phyloP scores from a whole-genome alignment of 495 filamentous ascomycete genomes.

The Lasiosphaeriaceae sp. region DNA sequence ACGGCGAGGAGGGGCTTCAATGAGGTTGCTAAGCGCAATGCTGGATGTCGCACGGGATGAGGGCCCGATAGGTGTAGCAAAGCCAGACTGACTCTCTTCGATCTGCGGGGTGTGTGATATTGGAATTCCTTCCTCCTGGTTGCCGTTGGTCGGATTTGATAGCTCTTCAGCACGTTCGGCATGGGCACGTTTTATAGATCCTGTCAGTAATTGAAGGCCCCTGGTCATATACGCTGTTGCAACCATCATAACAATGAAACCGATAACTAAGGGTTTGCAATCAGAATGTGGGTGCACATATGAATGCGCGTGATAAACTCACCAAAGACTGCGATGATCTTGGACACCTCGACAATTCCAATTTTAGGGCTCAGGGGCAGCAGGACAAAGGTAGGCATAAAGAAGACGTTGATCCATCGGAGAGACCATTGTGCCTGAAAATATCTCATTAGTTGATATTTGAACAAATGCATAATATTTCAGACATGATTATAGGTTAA shows the following conservation, averaged over 20 bases:
- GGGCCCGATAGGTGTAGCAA: too few relatives aligned
- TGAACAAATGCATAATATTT: too few relatives aligned
- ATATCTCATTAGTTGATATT: too few relatives aligned
- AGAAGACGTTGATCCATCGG: slow-evolving; percentile 53
- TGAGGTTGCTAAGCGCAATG: slow-evolving; percentile 1
- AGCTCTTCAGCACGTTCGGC: slow-evolving; percentile 49
- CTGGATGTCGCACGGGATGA: neutral
- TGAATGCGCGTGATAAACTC: slow-evolving; percentile 8
- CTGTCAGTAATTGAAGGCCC: slow-evolving; percentile 44
- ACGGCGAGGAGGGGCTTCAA: neutral
- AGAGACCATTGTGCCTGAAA: slow-evolving; percentile 54
- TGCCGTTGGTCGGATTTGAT: slow-evolving; percentile 13
- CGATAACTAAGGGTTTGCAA: slow-evolving; percentile 36
- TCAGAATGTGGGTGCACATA: neutral
- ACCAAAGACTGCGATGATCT: slow-evolving; percentile 53
- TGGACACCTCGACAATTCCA: slow-evolving; percentile 47
- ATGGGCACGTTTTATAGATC: slow-evolving; percentile 45
- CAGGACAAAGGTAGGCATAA: slow-evolving; percentile 52
- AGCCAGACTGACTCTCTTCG: neutral
- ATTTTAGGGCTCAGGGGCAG: slow-evolving; percentile 49
- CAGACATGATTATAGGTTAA: neutral
- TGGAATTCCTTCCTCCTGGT: slow-evolving; percentile 33
- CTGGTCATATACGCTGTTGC: slow-evolving; percentile 48
- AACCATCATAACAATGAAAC: slow-evolving; percentile 43
- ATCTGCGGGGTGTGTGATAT: slow-evolving; percentile 13